phyloP scores from a whole-genome alignment of 202 grass and related monocot genomes.

The Sporobolus alterniflorus region DNA sequence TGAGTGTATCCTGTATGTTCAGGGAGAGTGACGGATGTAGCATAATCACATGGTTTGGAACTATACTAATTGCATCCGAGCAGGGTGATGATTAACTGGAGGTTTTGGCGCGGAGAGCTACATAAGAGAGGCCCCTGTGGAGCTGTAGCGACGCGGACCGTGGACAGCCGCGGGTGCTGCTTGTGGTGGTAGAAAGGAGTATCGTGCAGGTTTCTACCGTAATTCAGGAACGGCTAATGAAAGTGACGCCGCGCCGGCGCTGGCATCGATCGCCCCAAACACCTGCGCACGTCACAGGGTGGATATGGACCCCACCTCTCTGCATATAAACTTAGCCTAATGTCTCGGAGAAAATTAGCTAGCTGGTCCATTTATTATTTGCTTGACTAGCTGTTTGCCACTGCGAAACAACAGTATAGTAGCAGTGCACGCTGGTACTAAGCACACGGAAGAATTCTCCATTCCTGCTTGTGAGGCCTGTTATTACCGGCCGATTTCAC shows the following conservation, averaged over 20 bases:
- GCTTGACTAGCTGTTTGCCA: not conserved
- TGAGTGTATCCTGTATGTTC: not conserved
- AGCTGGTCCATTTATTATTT: not conserved
- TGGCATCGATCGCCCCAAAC: not conserved
- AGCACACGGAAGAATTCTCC: too few relatives aligned
- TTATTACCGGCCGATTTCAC: not conserved
- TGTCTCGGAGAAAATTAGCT: not conserved
- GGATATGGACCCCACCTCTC: not conserved
- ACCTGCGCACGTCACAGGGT: not conserved
- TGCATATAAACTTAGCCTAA: not conserved
- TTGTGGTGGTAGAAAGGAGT: constrained; percentile 26
- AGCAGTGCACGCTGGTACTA: not conserved
- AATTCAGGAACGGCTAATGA: constrained; percentile 43
- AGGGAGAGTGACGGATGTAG: not conserved
- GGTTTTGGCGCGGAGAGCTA: not conserved
- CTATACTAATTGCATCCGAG: not conserved
- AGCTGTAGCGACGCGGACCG: constrained; percentile 25
- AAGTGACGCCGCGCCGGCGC: constrained; percentile 17
- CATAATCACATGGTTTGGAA: not conserved
- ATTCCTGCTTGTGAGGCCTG: not conserved
- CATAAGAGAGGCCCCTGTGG: too few relatives aligned
- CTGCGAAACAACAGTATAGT: not conserved
- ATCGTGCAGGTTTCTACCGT: constrained; percentile 49
- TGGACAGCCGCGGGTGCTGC: not conserved
- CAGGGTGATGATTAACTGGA: constrained; percentile 3